phyloP scores from a whole-genome alignment of 1,139 yeast genomes.

The Suhomyces panamericanus region DNA sequence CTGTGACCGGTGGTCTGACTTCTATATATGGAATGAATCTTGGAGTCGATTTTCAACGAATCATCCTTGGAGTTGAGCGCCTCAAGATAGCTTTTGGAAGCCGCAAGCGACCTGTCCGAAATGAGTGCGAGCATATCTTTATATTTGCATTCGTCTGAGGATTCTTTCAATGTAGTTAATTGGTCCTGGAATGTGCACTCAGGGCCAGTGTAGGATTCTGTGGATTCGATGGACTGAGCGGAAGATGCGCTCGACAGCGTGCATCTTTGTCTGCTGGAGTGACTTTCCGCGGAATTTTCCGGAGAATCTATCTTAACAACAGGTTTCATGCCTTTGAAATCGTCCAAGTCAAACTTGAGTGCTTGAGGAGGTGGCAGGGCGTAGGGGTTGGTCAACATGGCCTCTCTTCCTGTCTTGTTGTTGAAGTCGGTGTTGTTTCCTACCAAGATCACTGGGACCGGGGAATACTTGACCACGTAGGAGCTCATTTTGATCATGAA shows the following conservation, averaged over 20 bases:
- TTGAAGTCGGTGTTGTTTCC: slow-evolving; percentile 27
- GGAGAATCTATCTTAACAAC: not conserved
- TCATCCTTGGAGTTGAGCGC: slow-evolving; percentile 26
- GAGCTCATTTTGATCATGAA: slow-evolving; percentile 41
- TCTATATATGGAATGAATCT: slow-evolving; percentile 36
- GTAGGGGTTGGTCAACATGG: slow-evolving; percentile 1
- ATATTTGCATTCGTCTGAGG: slow-evolving; percentile 18
- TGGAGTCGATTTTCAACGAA: slow-evolving; percentile 24
- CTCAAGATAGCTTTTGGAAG: slow-evolving; percentile 26
- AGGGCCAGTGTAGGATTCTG: slow-evolving; percentile 15
- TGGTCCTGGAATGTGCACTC: slow-evolving; percentile 13
- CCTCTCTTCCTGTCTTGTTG: slow-evolving; percentile 14
- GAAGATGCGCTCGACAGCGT: slow-evolving; percentile 9
- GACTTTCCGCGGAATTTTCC: not conserved
- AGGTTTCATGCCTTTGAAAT: slow-evolving; percentile 1
- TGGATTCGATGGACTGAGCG: slow-evolving; percentile 19
- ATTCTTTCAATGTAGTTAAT: slow-evolving; percentile 2
- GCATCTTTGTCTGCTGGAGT: not conserved
- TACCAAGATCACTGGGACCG: slow-evolving; percentile 43
- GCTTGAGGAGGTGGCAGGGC: slow-evolving; percentile 5
- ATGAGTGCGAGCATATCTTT: slow-evolving; percentile 25
- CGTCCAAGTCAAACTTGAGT: slow-evolving; percentile 13
- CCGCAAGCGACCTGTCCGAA: slow-evolving; percentile 33
- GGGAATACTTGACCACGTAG: slow-evolving; percentile 41
- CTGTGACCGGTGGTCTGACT: slow-evolving; percentile 21